Conservation (phyloP, 495 filamentous ascomycete genomes). For the Neurospora pannonica region DNA sequence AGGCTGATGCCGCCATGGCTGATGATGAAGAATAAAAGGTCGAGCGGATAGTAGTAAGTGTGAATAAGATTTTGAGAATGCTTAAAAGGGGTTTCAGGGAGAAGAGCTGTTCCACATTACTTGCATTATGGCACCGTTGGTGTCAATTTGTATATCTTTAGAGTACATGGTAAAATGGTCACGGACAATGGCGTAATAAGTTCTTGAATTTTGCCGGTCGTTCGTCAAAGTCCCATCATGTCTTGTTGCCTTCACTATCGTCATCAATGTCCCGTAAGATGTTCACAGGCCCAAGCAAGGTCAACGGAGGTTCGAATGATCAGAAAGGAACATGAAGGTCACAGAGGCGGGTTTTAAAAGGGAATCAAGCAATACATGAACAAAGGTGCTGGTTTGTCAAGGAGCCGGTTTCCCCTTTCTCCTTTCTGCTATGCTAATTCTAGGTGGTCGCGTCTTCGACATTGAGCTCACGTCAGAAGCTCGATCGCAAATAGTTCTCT, state of each 20-base stretch:
- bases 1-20: constrained; percentile 25
- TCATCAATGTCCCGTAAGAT: background rate
- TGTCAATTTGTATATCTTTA: background rate
- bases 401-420: background rate
- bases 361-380: too few species aligned
- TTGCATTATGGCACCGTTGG: background rate
- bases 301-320: too few species aligned
- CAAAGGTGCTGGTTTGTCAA: too few species aligned
- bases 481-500: too few species aligned
- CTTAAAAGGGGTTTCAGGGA: background rate
- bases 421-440: background rate
- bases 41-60: background rate
- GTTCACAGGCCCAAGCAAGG: background rate
- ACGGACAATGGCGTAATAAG: background rate
- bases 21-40: constrained; percentile 17
- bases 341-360: too few species aligned
- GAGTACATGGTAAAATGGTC: background rate
- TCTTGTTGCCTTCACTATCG: background rate
- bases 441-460: too few species aligned
- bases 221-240: background rate
- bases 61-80: background rate
- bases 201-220: background rate
- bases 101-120: background rate
- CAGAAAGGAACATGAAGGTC: too few species aligned
- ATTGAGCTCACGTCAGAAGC: too few species aligned